Base-by-base conservation (phyloP, 495 filamentous ascomycete genomes). In the Xylaria palmicola region DNA sequence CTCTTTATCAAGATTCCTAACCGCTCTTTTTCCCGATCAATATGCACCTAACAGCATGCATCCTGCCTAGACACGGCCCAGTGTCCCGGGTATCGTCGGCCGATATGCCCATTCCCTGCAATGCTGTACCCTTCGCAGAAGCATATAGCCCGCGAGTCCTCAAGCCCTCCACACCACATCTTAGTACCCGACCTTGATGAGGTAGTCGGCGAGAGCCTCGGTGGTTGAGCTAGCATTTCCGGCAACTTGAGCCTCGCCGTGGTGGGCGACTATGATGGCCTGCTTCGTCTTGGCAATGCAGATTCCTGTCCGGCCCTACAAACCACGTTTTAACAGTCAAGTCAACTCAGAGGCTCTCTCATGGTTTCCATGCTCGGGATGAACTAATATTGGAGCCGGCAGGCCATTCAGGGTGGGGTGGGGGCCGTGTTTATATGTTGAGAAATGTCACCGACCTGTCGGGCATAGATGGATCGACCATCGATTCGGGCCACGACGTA, bases 181-280 rank as follows among this genome's bases (percentile, higher is more conserved):
- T 62, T 85, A 93, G 77, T 92, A 93, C 24, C 88, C 87, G 24
- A 77, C 72, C 54, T 81, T 78, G 65, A 87, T 83, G 62, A 93
- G 79, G 74, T 93, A 92, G 65, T 93, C 90, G 40, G 78, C 88
- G 61, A 93, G 79, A 56, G 84, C 74, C 78, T 88, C 88, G 59
- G 89, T 84, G 19, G 82, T 82, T 64, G 75, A 82, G 49, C 84
- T 83, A 49, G 89, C 81, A 69, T 84, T 82, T 60, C 88, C 88
- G 26, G 87, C 87, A 67, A 86, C 80, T 41, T 83, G 75, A 39
- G 64, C 72, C 72, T 95, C 92, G 67, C 80, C 81, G 81, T 96
- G 88, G 80, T 96, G 91, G 65, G 83, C 88, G 73, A 98, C 76
- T 69, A 98, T 85, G 71, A 97, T 83, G 67, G 91, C 89, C 76